phyloP scores from a whole-genome alignment of 1,284 basidiomycete genomes.

The Boletus smithii region DNA sequence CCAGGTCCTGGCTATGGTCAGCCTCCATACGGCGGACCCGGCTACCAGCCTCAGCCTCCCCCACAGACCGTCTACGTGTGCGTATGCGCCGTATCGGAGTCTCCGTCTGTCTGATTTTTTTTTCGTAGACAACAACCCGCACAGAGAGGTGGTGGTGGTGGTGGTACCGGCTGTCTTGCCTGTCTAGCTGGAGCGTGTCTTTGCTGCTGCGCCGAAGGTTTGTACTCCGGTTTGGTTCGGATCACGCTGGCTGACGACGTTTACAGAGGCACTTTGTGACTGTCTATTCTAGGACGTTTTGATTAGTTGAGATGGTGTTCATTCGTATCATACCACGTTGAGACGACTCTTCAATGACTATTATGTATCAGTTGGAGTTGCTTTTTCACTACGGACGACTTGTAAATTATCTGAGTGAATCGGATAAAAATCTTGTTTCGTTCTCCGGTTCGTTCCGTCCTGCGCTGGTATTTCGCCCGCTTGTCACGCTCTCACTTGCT shows the following conservation, averaged over 20 bases:
- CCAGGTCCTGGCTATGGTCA: slow-evolving; percentile 40
- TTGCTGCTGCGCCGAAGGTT: slow-evolving; percentile 78
- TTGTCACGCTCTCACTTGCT: slow-evolving; percentile 11
- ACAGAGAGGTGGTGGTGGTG: slow-evolving; percentile 42
- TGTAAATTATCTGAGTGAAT: slow-evolving; percentile 35
- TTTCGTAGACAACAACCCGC: slow-evolving; percentile 51
- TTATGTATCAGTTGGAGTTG: slow-evolving; percentile 15
- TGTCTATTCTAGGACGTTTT: slow-evolving; percentile 53
- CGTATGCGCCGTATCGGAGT: neutral
- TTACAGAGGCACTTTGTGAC: slow-evolving; percentile 64
- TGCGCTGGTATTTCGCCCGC: slow-evolving; percentile 13
- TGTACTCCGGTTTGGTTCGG: slow-evolving; percentile 23
- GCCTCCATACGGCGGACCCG: slow-evolving; percentile 29
- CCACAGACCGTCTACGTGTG: slow-evolving; percentile 78
- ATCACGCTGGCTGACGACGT: slow-evolving; percentile 7
- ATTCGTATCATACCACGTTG: slow-evolving; percentile 22
- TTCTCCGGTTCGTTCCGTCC: slow-evolving; percentile 36
- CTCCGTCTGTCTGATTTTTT: slow-evolving; percentile 10
- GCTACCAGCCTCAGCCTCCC: slow-evolving; percentile 63
- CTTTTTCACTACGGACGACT: slow-evolving; percentile 12
- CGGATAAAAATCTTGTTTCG: slow-evolving; percentile 20
- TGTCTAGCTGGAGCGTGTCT: slow-evolving; percentile 69
- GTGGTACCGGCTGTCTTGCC: slow-evolving; percentile 52
- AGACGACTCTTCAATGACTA: slow-evolving; percentile 12
- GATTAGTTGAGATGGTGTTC: slow-evolving; percentile 10